Evolutionary conservation across 1,284 basidiomycete genomes (phyloP).

Genomic region (Malassezia obtusa): DNA sequence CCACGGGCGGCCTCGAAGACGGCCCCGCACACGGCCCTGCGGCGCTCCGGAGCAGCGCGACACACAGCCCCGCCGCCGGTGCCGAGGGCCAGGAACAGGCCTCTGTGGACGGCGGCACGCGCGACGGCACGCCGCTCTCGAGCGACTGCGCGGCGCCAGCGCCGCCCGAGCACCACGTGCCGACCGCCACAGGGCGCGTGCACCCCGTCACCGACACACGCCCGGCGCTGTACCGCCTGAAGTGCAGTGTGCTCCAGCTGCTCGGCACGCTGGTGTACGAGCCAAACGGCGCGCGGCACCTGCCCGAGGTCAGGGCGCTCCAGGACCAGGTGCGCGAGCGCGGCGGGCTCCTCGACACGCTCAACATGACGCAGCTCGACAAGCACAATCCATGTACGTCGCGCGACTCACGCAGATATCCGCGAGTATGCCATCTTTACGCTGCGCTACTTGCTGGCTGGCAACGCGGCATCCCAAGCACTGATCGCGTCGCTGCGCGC

Average conservation of each 20-base stretch:
- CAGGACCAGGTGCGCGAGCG: conserved; percentile 31
- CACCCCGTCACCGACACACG: conserved; percentile 1
- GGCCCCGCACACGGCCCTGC: too few species aligned
- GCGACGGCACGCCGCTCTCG: too few species aligned
- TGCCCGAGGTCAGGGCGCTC: conserved; percentile 10
- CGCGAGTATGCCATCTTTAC: conserved; percentile 43
- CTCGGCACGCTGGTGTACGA: conserved; percentile 7
- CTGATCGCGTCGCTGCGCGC: conserved; percentile 27
- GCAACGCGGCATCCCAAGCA: conserved; percentile 30
- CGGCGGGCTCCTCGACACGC: conserved; percentile 35
- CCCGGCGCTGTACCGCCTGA: conserved; percentile 9
- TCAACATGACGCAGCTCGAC: conserved; percentile 39
- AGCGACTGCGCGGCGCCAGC: neutral
- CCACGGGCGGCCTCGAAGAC: too few species aligned
- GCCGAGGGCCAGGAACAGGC: too few species aligned
- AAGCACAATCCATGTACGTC: conserved; percentile 36
- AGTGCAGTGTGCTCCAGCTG: conserved; percentile 12
- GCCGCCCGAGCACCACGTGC: neutral
- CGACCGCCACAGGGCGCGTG: neutral
- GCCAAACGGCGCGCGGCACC: neutral
- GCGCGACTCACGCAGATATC: conserved; percentile 24
- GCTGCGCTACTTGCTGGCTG: conserved; percentile 32
- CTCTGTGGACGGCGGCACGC: too few species aligned
- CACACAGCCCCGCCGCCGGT: too few species aligned
- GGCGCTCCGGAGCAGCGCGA: too few species aligned